A percentile compares a stretch with the other conserved stretches of the same genome.
Evolutionary conservation across 768 basidiomycete genomes (phyloP).

Genomic region (Trametes gibbosa): DNA sequence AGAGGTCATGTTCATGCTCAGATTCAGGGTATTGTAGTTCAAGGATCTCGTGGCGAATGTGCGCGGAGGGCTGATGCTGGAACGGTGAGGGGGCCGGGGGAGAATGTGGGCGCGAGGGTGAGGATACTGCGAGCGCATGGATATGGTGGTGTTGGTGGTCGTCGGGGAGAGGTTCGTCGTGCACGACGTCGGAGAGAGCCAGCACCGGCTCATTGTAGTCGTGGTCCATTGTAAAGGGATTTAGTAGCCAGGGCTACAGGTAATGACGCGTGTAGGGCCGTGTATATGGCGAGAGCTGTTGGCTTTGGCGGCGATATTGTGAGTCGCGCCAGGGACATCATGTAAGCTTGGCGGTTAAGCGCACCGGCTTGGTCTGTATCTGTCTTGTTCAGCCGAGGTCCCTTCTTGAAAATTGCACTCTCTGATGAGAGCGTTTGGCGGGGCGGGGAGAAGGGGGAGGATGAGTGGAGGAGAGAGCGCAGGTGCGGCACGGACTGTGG

Average conservation of each 20-base stretch:
- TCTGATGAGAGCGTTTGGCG: neutral
- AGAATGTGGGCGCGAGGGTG: constrained; percentile 18
- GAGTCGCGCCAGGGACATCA: constrained; percentile 6
- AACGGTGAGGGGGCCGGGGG: constrained; percentile 21
- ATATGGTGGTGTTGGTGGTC: constrained; percentile 38
- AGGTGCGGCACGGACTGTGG: constrained; percentile 9
- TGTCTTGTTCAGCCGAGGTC: neutral
- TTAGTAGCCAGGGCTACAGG: neutral
- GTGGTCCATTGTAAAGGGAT: constrained; percentile 36
- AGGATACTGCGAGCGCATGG: constrained; percentile 23
- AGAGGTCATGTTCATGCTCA: constrained; percentile 37
- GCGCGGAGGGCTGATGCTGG: constrained; percentile 15
- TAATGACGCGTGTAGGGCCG: neutral
- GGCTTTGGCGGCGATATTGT: neutral
- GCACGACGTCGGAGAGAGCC: constrained; percentile 80
- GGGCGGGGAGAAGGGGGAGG: neutral
- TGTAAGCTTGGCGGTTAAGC: neutral
- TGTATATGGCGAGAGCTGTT: constrained; percentile 3
- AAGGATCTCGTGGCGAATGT: constrained; percentile 31
- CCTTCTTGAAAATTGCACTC: neutral
- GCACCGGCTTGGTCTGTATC: neutral
- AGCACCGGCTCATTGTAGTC: constrained; percentile 60
- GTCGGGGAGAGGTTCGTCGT: constrained; percentile 71
- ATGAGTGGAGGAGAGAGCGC: neutral
- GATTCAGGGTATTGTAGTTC: constrained; percentile 33